Percentiles rank a stretch among this genome's conserved stretches.
These are phyloP conservation scores for Gentiana macrophylla DNA, from an alignment of 257 asterid genomes.

Conservation along the genomic window DNA sequence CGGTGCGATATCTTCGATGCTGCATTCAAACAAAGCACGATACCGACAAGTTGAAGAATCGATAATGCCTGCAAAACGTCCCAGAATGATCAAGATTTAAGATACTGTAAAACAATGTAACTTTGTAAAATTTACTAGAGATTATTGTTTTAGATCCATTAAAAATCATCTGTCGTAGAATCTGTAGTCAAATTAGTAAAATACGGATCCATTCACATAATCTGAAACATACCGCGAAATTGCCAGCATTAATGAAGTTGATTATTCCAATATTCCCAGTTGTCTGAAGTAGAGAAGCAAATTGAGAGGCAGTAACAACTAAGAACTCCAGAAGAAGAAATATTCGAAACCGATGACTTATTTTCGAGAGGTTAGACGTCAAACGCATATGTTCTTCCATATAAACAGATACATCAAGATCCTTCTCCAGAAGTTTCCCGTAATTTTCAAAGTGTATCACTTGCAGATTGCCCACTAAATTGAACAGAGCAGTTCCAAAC, in stretches of 20 bases:
- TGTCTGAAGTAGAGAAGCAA: conserved; percentile 53
- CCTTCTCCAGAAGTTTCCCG: conserved; percentile 60
- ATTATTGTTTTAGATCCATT: no score
- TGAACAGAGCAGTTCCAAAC: conserved; percentile 55
- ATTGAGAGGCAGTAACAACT: conserved; percentile 54
- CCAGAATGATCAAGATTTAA: no score
- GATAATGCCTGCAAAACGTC: conserved; percentile 45
- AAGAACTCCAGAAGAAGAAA: conserved; percentile 75
- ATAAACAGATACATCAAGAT: conserved; percentile 61
- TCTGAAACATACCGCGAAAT: conserved; percentile 49
- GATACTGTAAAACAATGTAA: no score
- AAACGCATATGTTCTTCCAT: conserved; percentile 74
- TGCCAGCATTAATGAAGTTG: conserved; percentile 69
- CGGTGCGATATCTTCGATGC: conserved; percentile 89
- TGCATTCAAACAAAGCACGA: conserved; percentile 60
- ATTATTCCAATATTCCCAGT: conserved; percentile 57
- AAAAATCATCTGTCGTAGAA: not conserved
- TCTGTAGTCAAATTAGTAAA: not conserved
- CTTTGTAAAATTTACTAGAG: no score
- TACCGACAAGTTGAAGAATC: conserved; percentile 59
- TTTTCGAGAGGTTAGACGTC: conserved; percentile 46
- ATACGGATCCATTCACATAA: not conserved
- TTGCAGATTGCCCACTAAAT: conserved; percentile 73
- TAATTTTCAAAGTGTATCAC: conserved; percentile 64
- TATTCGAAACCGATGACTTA: conserved; percentile 72